These are phyloP conservation scores for Fusarium redolens DNA, from an alignment of 2,329 filamentous ascomycete species.

Conservation along the genomic window DNA sequence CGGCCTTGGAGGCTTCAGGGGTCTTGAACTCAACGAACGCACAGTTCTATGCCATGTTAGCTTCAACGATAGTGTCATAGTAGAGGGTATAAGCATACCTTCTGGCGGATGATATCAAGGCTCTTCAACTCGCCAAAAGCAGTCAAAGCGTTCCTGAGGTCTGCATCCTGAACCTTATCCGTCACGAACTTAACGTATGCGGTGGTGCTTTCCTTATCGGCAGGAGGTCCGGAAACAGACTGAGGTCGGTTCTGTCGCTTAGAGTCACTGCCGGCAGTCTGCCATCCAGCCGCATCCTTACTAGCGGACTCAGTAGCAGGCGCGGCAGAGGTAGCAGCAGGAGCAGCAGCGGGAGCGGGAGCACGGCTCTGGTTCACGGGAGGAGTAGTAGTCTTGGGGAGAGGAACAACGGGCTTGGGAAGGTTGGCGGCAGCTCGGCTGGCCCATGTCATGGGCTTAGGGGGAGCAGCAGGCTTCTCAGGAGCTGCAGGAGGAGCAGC, in stretches of 20 bases:
- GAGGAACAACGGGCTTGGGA: slow-evolving; percentile 63
- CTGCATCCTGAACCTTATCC: slow-evolving; percentile 82
- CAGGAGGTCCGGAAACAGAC: slow-evolving; percentile 67
- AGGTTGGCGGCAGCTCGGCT: slow-evolving; percentile 72
- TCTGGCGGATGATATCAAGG: slow-evolving; percentile 83
- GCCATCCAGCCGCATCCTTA: slow-evolving; percentile 76
- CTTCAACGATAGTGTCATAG: neutral
- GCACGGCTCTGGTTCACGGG: slow-evolving; percentile 64
- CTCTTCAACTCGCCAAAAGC: slow-evolving; percentile 78
- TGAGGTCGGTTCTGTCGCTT: slow-evolving; percentile 85
- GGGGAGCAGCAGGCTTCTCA: slow-evolving; percentile 57
- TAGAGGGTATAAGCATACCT: slow-evolving; percentile 67
- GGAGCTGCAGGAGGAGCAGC: slow-evolving; percentile 50
- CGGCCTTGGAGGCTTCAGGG: slow-evolving; percentile 82
- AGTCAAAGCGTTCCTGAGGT: slow-evolving; percentile 76
- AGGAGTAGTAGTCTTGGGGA: slow-evolving; percentile 68
- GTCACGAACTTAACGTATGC: slow-evolving; percentile 97
- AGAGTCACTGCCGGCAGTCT: slow-evolving; percentile 84
- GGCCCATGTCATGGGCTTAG: slow-evolving; percentile 80
- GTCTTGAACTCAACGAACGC: slow-evolving; percentile 95
- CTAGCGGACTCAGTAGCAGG: slow-evolving; percentile 54
- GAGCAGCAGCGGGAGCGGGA: slow-evolving; percentile 57
- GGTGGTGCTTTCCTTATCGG: slow-evolving; percentile 79
- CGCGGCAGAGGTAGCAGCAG: slow-evolving; percentile 51
- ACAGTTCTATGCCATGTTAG: slow-evolving; percentile 75